These are phyloP conservation scores for Pezicula neosporulosa DNA, from an alignment of 2,329 filamentous ascomycete genomes.

Conservation along the genomic window DNA sequence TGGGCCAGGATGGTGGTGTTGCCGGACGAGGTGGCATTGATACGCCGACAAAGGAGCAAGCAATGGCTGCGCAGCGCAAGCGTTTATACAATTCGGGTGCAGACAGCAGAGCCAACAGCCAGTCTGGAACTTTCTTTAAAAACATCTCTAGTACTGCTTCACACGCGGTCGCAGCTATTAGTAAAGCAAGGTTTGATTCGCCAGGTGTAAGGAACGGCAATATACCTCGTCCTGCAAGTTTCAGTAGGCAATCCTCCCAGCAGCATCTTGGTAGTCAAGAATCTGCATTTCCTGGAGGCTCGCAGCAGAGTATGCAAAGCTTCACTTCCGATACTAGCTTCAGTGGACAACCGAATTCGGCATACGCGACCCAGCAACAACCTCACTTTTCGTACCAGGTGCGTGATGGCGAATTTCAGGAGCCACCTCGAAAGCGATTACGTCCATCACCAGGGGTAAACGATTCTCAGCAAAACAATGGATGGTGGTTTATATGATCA, in stretches of 20 bases:
- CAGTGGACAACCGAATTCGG: constrained; percentile 55
- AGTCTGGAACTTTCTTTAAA: constrained; percentile 89
- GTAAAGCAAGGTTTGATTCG: constrained; percentile 91
- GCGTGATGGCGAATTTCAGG: constrained; percentile 53
- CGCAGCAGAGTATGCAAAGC: constrained; percentile 77
- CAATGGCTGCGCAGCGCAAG: constrained; percentile 93
- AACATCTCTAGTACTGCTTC: constrained; percentile 94
- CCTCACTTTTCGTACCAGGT: constrained; percentile 33
- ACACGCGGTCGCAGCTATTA: constrained; percentile 91
- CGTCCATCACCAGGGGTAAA: constrained; percentile 53
- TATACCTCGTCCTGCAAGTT: constrained; percentile 63
- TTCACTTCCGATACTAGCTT: constrained; percentile 74
- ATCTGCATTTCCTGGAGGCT: constrained; percentile 66
- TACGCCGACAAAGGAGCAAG: constrained; percentile 97
- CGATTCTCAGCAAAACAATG: constrained; percentile 30
- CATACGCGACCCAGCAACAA: constrained; percentile 58
- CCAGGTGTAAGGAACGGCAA: constrained; percentile 61
- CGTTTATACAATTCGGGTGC: constrained; percentile 77
- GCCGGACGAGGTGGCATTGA: constrained; percentile 76
- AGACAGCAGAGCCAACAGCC: constrained; percentile 63
- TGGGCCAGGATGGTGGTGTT: constrained; percentile 69
- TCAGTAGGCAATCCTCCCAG: constrained; percentile 69
- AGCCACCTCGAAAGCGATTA: constrained; percentile 80
- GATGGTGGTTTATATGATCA: constrained; percentile 41
- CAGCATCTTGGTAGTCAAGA: constrained; percentile 58